Base-by-base conservation (phyloP, 352 stramenopile species). In the Phytophthora colocasiae region DNA sequence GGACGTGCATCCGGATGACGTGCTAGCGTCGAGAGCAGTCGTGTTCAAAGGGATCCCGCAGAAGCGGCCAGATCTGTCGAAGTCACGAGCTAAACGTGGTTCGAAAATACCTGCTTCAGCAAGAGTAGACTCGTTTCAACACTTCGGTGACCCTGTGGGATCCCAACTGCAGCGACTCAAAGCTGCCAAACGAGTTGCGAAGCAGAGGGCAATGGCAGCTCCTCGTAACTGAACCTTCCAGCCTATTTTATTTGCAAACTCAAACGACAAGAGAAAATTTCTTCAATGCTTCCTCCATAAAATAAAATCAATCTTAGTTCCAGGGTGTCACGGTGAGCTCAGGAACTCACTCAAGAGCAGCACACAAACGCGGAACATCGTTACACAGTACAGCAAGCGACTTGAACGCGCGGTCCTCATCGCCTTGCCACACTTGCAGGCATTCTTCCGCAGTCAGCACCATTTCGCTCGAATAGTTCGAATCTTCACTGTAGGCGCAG, bases 401-500 rank as follows among this genome's bases (percentile, higher is more conserved):
- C 57, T 80, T 80, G 58, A 94, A 89, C 15, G 85, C 85, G 12
- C 72, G 76, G 34, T 86, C 69, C 67, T 94, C 83, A 51, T 94
- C 71, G 36, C 85, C 85, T 24, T 76, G 56, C 80, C 83, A 91
- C 19, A 89, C 66, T 7, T 87, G 64, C 45, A 92, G 71, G 43
- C 81, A 94, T 57, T 89, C 83, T 44, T 85, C 69, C 1, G 81
- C 85, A 11, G 77, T 77, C 4, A 67, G 49, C 47, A 94, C 81
- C 85, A 94, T 89, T 10, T 88, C 79, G 55, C 59, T 66, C 22
- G 74, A 66, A 56, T 89, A 94, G 38, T 81, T 77, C 17, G 79
- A 65, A 45, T 82, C 81, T 69, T 92, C 77, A 48, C 81, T 92
- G 71, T 93, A 92, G n/a, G 82, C 87, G 31, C 80, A 89, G 63